phyloP scores from a whole-genome alignment of 805 yeast species.

The Kregervanrija fluxuum region DNA sequence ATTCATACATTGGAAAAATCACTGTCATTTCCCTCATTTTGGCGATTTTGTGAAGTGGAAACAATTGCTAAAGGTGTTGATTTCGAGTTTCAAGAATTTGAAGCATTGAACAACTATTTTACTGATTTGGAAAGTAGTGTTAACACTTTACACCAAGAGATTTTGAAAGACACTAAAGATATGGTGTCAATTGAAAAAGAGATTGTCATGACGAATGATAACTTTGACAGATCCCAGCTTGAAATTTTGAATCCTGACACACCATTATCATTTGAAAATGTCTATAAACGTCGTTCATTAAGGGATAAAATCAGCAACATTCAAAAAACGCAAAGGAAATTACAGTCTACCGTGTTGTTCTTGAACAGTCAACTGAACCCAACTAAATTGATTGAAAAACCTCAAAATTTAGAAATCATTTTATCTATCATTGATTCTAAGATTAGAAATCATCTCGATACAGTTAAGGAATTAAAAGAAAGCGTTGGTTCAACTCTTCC shows the following conservation, averaged over 20 bases:
- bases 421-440: conserved; percentile 22
- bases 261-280: conserved; percentile 17
- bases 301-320: conserved; percentile 10
- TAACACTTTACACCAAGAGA: conserved; percentile 1
- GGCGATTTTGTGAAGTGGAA: conserved; percentile 26
- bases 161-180: conserved; percentile 6
- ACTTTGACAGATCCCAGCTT: not conserved
- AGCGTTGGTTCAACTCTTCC: too few species aligned
- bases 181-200: conserved; percentile 7
- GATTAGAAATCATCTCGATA: conserved; percentile 13
- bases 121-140: not conserved
- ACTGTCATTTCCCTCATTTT: conserved; percentile 17
- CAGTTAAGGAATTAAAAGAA: conserved; percentile 12
- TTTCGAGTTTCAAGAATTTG: not conserved
- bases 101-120: not conserved
- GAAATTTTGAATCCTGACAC: conserved; percentile 1
- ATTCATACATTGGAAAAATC: conserved; percentile 19
- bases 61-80: conserved; percentile 13
- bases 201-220: conserved; percentile 2
- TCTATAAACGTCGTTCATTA: conserved; percentile 12
- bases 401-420: conserved; percentile 21
- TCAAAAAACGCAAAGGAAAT: conserved; percentile 9
- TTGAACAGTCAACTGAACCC: conserved; percentile 24
- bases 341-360: conserved; percentile 21
- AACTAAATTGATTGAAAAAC: conserved; percentile 21